Base-by-base conservation (phyloP, 805 yeast species). In the Saccharomycopsis oosterbeekiorum region DNA sequence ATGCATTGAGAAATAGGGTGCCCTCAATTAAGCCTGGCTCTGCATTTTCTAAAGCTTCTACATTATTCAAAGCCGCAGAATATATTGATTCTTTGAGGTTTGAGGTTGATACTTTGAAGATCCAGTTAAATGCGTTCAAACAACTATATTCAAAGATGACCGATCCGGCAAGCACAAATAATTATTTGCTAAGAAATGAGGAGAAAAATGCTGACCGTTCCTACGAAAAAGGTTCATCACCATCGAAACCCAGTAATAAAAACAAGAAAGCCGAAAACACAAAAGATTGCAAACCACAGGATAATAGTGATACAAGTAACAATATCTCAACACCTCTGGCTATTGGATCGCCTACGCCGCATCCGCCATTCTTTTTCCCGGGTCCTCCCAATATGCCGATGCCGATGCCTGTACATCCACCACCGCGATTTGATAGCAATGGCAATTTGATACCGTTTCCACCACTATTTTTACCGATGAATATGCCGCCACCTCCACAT, bases 21-120 rank as follows among this genome's bases (percentile, higher is more conserved):
- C 81, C 81, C 2, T 70, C 73, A 17, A 70, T 78, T 51, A 69
- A 75, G 40, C 72, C 75, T 15, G 71, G 76, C 6, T 76, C 74
- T 64, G 80, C 76, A 60, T 77, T 80, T n/a, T 77, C 80, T n/a
- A 78, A 78, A 65, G 80, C 80, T 0, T 72, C 71, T 58, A 74
- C 77, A 15, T 69, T 78, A 56, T 74, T 71, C 54, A 76, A 76
- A 66, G 72, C 78, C 1, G 76, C 74, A 8, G 78, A 75, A 58
- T 76, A 78, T 65, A 78, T 78, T 55, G 73, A 74, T 39, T 62
- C 69, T 4, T 66, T 78, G 43, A 77, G 78, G 56, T 68, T 63
- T 24, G 73, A 74, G 57, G 62, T 69, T 39, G 62, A 61, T 4
- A 63, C 61, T 9, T 58, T 73, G 34, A 59, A 67, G 36, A 58